Percentiles rank a stretch among this genome's conserved stretches.
Evolutionary conservation across 306 rosid species (phyloP).

Genomic region (Canavalia gladiata): DNA sequence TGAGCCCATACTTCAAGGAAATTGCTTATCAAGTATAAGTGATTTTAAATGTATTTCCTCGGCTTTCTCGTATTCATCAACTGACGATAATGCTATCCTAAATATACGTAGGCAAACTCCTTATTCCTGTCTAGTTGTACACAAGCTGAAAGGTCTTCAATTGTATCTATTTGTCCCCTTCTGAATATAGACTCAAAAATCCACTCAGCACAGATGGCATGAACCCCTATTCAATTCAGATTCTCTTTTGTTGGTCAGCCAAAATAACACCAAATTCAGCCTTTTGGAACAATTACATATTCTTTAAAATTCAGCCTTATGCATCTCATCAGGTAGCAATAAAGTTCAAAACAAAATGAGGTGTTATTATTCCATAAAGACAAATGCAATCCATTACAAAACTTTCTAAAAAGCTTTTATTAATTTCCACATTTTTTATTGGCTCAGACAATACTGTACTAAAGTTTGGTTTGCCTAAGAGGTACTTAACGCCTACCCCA

Average conservation of each 20-base stretch:
- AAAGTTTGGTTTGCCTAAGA: constrained; percentile 83
- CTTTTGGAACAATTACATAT: constrained; percentile 73
- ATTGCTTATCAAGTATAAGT: too few relatives aligned
- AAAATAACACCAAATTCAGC: constrained; percentile 88
- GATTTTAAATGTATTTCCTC: too few relatives aligned
- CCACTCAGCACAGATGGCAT: too few relatives aligned
- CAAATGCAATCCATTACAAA: constrained; percentile 67
- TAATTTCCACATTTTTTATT: constrained; percentile 69
- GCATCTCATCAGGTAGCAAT: constrained; percentile 78
- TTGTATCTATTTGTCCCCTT: too few relatives aligned
- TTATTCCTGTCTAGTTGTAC: too few relatives aligned
- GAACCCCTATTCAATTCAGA: constrained; percentile 85
- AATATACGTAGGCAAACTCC: too few relatives aligned
- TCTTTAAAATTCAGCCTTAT: constrained; percentile 73
- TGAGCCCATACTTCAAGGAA: too few relatives aligned
- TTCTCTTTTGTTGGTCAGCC: constrained; percentile 84
- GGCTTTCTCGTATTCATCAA: too few relatives aligned
- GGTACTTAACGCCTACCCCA: constrained; percentile 68
- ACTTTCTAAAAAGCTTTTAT: constrained; percentile 66
- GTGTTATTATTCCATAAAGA: constrained; percentile 73
- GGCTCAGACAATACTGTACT: constrained; percentile 85
- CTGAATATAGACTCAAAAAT: too few relatives aligned
- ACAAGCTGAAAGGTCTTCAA: too few relatives aligned
- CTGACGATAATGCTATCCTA: too few relatives aligned
- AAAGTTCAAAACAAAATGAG: constrained; percentile 71